Evolutionary conservation across 139 green algal genomes (phyloP), one percentile per base, ranked within the genome.

Genomic region (Dunaliella sp.): DNA sequence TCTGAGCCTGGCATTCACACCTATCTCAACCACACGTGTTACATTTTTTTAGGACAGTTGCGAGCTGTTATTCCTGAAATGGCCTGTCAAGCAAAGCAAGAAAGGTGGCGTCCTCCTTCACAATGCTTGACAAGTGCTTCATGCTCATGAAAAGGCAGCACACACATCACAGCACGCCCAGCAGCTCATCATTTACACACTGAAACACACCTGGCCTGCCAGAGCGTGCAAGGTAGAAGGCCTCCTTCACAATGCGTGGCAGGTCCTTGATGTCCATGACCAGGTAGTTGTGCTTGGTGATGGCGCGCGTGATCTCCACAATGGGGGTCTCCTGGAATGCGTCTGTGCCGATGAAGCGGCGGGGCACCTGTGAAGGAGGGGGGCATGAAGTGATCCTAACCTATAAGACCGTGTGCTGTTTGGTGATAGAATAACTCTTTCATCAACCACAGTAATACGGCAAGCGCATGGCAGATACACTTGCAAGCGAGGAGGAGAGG

Each of bases 241-340:
- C 98, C 94, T 99, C 97, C 89, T 98, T 97, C 16, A 99, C 91
- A 31, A 99, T 87, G 35, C 97, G 91, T 22, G 98, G 96, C 82
- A 99, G 95, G 91, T 99, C 98, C 16, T 96, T 93, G 33, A 99
- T 93, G 87, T 99, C 94, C 96, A 99, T 97, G 25, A 99, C 97
- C 79, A 99, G 93, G 92, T 98, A 99, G 93, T 99, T 99, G 95
- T 99, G 98, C 94, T 99, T 99, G 84, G 97, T 99, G 93, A 99
- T 99, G 87, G 97, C 95, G 65, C 98, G 93, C 2, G 97, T 98
- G 12, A 99, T 95, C 92, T 99, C 98, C 80, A 99, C 97, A 80
- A 99, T 99, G 77, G 98, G 98, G 31, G 98, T 99, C 93, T 99
- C 98, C 91, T 99, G 98, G 93, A 99, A 99, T 25, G 94, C 98